Percentiles rank a stretch among this genome's conserved stretches.
phyloP scores from a whole-genome alignment of 495 filamentous ascomycete genomes.

The Penicillium nucicola region DNA sequence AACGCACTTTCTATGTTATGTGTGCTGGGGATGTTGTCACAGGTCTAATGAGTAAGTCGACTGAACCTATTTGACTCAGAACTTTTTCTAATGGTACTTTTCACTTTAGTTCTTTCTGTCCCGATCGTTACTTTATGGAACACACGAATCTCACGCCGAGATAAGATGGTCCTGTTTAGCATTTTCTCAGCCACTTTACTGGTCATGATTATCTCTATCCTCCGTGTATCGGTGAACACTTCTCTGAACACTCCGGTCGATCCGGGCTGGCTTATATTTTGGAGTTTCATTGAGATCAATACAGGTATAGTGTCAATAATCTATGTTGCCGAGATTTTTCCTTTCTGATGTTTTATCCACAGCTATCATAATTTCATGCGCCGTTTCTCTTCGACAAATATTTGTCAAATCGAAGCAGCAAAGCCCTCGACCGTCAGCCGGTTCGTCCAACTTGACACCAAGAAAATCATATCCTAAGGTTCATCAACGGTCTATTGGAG shows the following conservation, averaged over 20 bases:
- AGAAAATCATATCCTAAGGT: neutral
- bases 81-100: neutral
- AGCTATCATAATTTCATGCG: conserved; percentile 15
- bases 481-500: neutral
- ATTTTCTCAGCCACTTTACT: conserved; percentile 23
- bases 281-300: conserved; percentile 27
- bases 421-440: neutral
- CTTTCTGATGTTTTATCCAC: neutral
- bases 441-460: neutral
- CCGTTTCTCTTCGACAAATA: conserved; percentile 9
- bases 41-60: conserved; percentile 17
- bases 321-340: neutral
- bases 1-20: conserved; percentile 17
- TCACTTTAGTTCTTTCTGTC: conserved; percentile 4
- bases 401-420: conserved; percentile 5
- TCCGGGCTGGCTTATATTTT: conserved; percentile 24
- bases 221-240: conserved; percentile 19
- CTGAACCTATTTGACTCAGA: neutral
- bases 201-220: conserved; percentile 21
- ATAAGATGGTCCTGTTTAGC: conserved; percentile 19
- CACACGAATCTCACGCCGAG: conserved; percentile 11
- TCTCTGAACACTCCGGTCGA: conserved; percentile 11
- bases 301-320: conserved; percentile 6
- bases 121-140: conserved; percentile 19
- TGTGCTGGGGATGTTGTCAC: conserved; percentile 16